Evolutionary conservation across 78 protist genomes (phyloP).

Genomic region (Emiliania huxleyi): DNA sequence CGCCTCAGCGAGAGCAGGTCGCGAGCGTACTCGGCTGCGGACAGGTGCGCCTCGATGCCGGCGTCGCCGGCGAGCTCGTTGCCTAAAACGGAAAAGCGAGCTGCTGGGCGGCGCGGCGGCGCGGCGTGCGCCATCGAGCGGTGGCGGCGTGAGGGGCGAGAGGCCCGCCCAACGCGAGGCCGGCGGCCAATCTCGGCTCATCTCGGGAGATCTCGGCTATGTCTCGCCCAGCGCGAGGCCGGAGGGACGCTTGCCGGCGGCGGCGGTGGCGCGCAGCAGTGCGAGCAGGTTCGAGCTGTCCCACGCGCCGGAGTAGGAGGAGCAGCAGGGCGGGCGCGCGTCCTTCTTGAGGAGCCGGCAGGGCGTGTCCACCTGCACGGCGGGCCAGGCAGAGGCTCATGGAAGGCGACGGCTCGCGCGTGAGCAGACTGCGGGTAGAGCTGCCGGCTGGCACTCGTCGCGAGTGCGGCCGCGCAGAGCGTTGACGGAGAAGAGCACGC

Average conservation of each 20-base stretch:
- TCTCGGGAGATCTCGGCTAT: no score
- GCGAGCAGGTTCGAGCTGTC: not conserved
- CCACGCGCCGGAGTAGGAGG: not conserved
- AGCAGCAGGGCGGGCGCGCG: constrained; percentile 3
- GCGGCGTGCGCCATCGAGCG: no score
- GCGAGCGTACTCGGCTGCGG: not conserved
- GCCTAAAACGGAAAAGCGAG: no score
- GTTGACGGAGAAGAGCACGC: not conserved
- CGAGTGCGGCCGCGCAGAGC: not conserved
- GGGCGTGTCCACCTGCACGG: not conserved
- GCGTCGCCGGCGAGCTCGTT: not conserved
- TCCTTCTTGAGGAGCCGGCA: not conserved
- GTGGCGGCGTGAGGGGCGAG: no score
- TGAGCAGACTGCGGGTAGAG: not conserved
- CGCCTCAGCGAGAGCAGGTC: not conserved
- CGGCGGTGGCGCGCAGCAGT: not conserved
- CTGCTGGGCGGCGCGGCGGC: no score
- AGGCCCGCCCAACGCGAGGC: no score
- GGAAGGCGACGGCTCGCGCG: not conserved
- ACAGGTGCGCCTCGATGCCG: not conserved
- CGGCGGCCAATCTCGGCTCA: no score
- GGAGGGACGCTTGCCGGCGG: not conserved
- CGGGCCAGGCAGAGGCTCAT: no score
- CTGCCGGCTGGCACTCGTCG: not conserved
- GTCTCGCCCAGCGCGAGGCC: no score